Evolutionary conservation across 495 filamentous ascomycete genomes (phyloP).

Genomic region (Cudoniella acicularis): DNA sequence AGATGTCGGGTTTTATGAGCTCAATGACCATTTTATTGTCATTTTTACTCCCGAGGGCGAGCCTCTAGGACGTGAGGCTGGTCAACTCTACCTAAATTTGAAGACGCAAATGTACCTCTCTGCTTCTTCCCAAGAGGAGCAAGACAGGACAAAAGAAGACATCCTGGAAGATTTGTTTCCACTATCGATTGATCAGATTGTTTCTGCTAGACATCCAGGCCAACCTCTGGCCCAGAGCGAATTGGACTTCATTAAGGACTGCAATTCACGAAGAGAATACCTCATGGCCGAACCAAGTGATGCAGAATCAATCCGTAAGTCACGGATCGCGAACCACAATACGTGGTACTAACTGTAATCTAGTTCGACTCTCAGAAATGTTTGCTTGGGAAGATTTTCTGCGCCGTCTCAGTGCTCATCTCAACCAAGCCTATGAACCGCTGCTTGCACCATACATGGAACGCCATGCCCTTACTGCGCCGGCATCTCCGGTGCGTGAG

Average conservation of each 20-base stretch:
- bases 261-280: conserved; percentile 61
- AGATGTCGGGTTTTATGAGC: conserved; percentile 76
- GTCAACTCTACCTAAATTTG: conserved; percentile 71
- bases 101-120: conserved; percentile 86
- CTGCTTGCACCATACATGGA: conserved; percentile 26
- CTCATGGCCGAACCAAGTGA: conserved; percentile 61
- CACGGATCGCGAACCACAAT: not conserved
- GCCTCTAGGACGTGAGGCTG: conserved; percentile 66
- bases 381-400: conserved; percentile 81
- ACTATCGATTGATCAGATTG: conserved; percentile 55
- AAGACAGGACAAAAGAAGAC: conserved; percentile 60
- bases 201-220: conserved; percentile 63
- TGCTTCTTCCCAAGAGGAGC: conserved; percentile 55
- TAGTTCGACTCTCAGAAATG: conserved; percentile 62
- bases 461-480: conserved; percentile 22
- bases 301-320: conserved; percentile 52
- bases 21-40: conserved; percentile 80
- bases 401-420: conserved; percentile 65
- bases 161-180: conserved; percentile 75
- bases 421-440: conserved; percentile 49
- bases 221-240: conserved; percentile 65
- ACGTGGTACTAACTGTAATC: conserved; percentile 23
- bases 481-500: conserved; percentile 1
- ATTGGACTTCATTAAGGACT: conserved; percentile 64
- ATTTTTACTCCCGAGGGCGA: conserved; percentile 78